Percentiles rank a stretch among this genome's conserved stretches.
Evolutionary conservation across 805 yeast genomes (phyloP).

Genomic region (Suhomyces prunicola): DNA sequence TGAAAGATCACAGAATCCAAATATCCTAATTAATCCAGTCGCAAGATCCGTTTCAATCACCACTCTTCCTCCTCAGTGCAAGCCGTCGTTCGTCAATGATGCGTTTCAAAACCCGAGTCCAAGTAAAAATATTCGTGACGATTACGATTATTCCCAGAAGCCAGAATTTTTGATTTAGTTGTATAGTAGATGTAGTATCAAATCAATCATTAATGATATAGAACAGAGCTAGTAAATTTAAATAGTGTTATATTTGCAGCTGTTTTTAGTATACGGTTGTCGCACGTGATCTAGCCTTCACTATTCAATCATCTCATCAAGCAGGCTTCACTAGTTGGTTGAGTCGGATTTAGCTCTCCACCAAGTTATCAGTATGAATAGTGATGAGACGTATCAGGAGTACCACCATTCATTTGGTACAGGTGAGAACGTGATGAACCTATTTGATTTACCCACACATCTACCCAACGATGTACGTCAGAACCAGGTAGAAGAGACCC

Average conservation of each 20-base stretch:
- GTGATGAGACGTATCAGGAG: neutral
- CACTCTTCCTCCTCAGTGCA: constrained; percentile 6
- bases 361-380: neutral
- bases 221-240: no score
- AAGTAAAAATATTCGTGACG: constrained; percentile 1
- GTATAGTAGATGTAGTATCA: neutral
- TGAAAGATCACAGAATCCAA: constrained; percentile 12
- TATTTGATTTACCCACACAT: constrained; percentile 38
- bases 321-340: neutral
- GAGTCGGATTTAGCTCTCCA: neutral
- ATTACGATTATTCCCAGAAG: constrained; percentile 1
- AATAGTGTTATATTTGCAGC: neutral
- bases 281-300: neutral
- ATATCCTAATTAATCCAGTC: constrained; percentile 10
- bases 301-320: neutral
- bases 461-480: constrained; percentile 26
- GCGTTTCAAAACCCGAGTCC: neutral
- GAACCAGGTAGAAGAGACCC: neutral
- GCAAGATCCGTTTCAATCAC: constrained; percentile 10
- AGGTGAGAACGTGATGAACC: neutral
- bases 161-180: constrained; percentile 1
- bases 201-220: no score
- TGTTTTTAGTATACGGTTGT: neutral
- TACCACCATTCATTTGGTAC: neutral
- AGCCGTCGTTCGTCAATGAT: neutral